Base-by-base conservation (phyloP, 2,329 filamentous ascomycete species). In the Stachybotrys chartarum region DNA sequence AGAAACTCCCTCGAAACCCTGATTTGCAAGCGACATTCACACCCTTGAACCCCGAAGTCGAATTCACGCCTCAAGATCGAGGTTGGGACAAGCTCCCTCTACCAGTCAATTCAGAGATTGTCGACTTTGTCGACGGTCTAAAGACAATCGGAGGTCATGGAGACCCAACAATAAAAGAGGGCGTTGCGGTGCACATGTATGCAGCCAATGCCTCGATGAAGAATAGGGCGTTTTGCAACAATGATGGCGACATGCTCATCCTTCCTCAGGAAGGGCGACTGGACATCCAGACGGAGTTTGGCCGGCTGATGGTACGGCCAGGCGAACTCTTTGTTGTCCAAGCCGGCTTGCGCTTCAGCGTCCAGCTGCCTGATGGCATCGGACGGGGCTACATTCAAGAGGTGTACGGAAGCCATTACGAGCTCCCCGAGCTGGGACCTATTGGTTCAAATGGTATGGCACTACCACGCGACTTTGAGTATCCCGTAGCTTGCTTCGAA, bases 251-350 rank as follows among this genome's bases (percentile, higher is more conserved):
- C 64, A 79, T 85, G 59, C 72, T 88, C 53, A 83, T 24, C 24
- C 3, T 24, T 88, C 52, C 80, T 0, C 85, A 88, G 60, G 78
- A 84, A 59, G 85, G 85, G n/a, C 72, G 78, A 0, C 72, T 88
- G 14, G 81, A 87, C 62, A 84, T 88, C 50, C 84, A 86, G 66
- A 88, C 85, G 8, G 85, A 88, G 64, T 77, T 88, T 18, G 85
- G 85, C 12, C 78, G 76, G 42, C 65, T 87, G 3, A 77, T 84
- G 54, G 83, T 87, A 6, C 81, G 84, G 14, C 85, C 84, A 0
- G 84, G 84, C 42, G 85, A 88, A 66, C 80, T 88, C 47, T 79
- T 77, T 54, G 78, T 88, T 18, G 82, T 88, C 35, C 85, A 82
- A 31, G 78, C 82, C 24, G 85, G 85, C 45, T 24, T 86, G 53